phyloP scores from a whole-genome alignment of 495 filamentous ascomycete species.

The Cetradonia linearis region DNA sequence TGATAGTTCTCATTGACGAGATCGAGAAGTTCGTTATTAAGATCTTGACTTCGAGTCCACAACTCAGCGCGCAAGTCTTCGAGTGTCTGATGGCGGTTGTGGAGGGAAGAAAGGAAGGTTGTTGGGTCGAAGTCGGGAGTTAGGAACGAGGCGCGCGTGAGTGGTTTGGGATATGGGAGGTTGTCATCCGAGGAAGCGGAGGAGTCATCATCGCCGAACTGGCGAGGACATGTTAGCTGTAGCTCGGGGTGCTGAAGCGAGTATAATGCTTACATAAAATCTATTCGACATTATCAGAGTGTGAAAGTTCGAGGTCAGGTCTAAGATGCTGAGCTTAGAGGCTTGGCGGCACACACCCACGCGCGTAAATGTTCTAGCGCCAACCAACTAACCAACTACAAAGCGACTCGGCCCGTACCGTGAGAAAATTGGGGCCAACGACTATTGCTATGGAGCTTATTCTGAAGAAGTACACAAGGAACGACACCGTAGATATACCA shows the following conservation, averaged over 20 bases:
- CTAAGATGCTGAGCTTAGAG: background rate
- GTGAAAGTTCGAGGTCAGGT: background rate
- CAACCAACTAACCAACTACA: no score
- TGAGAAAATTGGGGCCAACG: no score
- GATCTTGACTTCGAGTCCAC: constrained; percentile 57
- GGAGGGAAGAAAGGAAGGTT: constrained; percentile 70
- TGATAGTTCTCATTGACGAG: constrained; percentile 90
- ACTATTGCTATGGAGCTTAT: no score
- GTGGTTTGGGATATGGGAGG: constrained; percentile 74
- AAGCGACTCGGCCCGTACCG: no score
- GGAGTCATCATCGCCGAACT: constrained; percentile 45
- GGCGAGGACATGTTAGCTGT: background rate
- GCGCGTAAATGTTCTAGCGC: no score
- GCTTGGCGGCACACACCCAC: background rate
- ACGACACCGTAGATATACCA: no score
- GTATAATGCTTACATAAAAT: constrained; percentile 22
- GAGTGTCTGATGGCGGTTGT: constrained; percentile 84
- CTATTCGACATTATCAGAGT: constrained; percentile 19
- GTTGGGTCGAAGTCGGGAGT: constrained; percentile 68
- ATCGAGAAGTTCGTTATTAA: constrained; percentile 78
- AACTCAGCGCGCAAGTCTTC: constrained; percentile 87
- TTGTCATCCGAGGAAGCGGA: constrained; percentile 52
- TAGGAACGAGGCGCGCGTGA: constrained; percentile 71
- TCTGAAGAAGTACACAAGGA: no score
- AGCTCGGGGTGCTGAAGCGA: no score